These are phyloP conservation scores for Striga hermonthica DNA, from an alignment of 305 asterid genomes.

Conservation along the genomic window DNA sequence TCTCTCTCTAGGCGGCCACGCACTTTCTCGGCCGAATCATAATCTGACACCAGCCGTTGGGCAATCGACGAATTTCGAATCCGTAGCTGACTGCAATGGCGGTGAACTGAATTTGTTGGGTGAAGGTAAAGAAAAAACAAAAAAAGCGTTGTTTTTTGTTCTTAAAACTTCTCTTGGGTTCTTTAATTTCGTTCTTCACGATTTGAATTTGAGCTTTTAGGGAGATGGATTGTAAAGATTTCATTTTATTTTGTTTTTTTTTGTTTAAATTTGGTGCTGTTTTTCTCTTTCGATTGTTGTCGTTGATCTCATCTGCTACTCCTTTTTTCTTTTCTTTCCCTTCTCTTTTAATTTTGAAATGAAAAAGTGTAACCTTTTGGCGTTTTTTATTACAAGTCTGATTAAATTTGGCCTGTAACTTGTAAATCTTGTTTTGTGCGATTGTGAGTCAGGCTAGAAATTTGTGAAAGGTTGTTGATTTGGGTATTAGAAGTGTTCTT, in stretches of 20 bases:
- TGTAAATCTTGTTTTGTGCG: slow-evolving; percentile 21
- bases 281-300: background rate
- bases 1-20: slow-evolving; percentile 35
- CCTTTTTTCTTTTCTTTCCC: background rate
- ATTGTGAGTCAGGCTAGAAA: slow-evolving; percentile 16
- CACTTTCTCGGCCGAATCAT: slow-evolving; percentile 27
- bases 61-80: slow-evolving; percentile 23
- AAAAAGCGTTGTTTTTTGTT: slow-evolving; percentile 12
- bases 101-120: slow-evolving; percentile 35
- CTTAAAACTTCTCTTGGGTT: slow-evolving; percentile 20
- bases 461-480: slow-evolving; percentile 16
- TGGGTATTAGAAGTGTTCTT: slow-evolving; percentile 25
- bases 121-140: slow-evolving; percentile 30
- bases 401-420: slow-evolving; percentile 14
- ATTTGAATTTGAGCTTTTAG: slow-evolving; percentile 36
- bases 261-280: background rate
- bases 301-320: slow-evolving; percentile 28
- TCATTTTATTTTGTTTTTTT: slow-evolving; percentile 3
- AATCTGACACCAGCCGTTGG: slow-evolving; percentile 21
- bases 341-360: background rate
- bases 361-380: background rate
- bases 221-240: slow-evolving; percentile 9
- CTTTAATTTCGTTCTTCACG: slow-evolving; percentile 26
- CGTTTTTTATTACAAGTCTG: slow-evolving; percentile 14
- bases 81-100: slow-evolving; percentile 31